Evolutionary conservation across 1,284 basidiomycete genomes (phyloP).

Genomic region (Apiotrichum montevideense): DNA sequence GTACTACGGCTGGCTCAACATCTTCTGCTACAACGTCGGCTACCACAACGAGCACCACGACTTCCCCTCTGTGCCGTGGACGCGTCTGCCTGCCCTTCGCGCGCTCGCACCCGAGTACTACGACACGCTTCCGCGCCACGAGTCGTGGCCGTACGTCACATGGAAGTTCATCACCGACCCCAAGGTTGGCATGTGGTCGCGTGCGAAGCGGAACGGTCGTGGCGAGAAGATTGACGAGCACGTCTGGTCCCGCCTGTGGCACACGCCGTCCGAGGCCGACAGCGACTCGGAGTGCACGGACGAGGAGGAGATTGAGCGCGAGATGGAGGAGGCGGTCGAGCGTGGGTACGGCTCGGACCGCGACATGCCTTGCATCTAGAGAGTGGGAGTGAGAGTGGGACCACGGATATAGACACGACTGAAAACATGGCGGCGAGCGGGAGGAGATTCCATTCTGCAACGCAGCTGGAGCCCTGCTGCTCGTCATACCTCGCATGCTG

Average conservation of each 20-base stretch:
- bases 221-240: slow-evolving; percentile 37
- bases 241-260: slow-evolving; percentile 28
- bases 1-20: slow-evolving; percentile 89
- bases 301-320: slow-evolving; percentile 15
- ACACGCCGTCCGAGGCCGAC: slow-evolving; percentile 5
- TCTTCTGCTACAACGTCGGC: slow-evolving; percentile 94
- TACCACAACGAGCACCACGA: slow-evolving; percentile 99
- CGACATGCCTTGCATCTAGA: background rate
- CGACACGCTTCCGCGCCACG: slow-evolving; percentile 76
- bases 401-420: no score
- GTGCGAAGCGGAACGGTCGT: slow-evolving; percentile 47
- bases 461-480: no score
- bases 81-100: slow-evolving; percentile 76
- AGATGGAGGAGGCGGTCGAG: slow-evolving; percentile 21
- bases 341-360: slow-evolving; percentile 18
- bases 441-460: no score
- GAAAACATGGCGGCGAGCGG: no score
- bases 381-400: background rate
- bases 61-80: slow-evolving; percentile 95
- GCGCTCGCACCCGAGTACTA: slow-evolving; percentile 88
- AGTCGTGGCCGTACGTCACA: slow-evolving; percentile 90
- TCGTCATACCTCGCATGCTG: no score
- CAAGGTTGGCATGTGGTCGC: slow-evolving; percentile 63
- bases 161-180: slow-evolving; percentile 87
- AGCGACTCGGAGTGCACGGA: slow-evolving; percentile 10